Percentiles rank a stretch among this genome's conserved stretches.
phyloP scores from a whole-genome alignment of 305 asterid species.

The Fraxinus paxiana region DNA sequence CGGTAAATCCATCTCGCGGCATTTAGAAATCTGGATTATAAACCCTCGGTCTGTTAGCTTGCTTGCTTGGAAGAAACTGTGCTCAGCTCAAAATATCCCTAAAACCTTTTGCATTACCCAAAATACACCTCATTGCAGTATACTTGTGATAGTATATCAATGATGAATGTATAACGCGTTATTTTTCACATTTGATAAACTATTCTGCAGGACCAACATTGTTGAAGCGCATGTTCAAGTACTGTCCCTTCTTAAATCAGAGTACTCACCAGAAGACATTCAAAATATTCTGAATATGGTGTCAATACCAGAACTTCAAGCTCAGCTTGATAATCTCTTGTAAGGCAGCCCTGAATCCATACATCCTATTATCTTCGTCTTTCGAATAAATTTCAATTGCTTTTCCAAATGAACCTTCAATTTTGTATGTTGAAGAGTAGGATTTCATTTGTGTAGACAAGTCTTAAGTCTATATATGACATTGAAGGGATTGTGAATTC shows the following conservation, averaged over 20 bases:
- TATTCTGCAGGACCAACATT: slow-evolving; percentile 71
- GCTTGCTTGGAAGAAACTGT: not conserved
- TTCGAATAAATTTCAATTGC: not conserved
- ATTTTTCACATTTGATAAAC: not conserved
- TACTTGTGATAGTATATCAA: not conserved
- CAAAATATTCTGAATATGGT: slow-evolving; percentile 49
- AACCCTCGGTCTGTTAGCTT: not conserved
- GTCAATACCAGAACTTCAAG: slow-evolving; percentile 58
- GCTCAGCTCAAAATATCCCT: not conserved
- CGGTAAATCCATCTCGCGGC: not conserved
- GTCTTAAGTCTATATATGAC: not conserved
- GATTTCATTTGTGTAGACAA: not conserved
- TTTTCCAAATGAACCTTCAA: not conserved
- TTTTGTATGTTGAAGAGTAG: not conserved
- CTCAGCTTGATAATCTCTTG: slow-evolving; percentile 70
- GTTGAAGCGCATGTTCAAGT: slow-evolving; percentile 85
- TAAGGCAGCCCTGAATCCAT: slow-evolving; percentile 20
- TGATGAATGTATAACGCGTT: not conserved
- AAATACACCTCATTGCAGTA: not conserved
- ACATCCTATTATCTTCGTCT: not conserved
- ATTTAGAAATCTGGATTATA: not conserved
- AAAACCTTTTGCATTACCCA: not conserved
- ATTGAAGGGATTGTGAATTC: not conserved
- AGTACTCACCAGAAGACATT: slow-evolving; percentile 66
- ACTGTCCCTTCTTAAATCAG: slow-evolving; percentile 62